Conservation (phyloP, 768 basidiomycete species). For the Dendrothele bispora region DNA sequence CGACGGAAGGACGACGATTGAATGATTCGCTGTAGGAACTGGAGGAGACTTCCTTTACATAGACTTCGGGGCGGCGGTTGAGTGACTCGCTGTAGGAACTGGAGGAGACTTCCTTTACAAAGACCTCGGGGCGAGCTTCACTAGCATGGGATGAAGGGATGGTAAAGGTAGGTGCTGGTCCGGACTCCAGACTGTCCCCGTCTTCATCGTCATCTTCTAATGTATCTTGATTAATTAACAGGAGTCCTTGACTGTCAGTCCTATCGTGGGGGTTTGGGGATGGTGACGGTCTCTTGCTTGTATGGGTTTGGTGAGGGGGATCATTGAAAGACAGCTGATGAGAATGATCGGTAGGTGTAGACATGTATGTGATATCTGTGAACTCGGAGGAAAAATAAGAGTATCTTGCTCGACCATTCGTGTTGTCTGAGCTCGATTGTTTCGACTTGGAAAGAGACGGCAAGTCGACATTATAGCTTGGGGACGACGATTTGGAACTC, state of each 20-base stretch:
- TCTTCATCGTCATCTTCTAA: constrained; percentile 5
- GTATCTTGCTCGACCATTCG: constrained; percentile 5
- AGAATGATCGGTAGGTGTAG: constrained; percentile 16
- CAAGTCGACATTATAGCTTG: constrained; percentile 12
- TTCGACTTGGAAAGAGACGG: constrained; percentile 8
- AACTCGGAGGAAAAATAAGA: constrained; percentile 14
- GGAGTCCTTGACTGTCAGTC: constrained; percentile 12
- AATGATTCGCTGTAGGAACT: constrained; percentile 1
- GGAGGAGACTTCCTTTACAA: not conserved
- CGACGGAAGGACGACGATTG: not conserved
- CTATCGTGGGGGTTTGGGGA: constrained; percentile 15
- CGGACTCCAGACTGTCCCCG: constrained; percentile 1
- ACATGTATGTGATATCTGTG: constrained; percentile 22
- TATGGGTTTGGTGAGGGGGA: constrained; percentile 11
- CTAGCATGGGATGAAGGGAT: constrained; percentile 1
- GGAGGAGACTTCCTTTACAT: constrained; percentile 2
- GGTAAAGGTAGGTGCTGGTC: not conserved
- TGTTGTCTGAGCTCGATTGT: constrained; percentile 7
- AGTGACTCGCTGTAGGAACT: constrained; percentile 1
- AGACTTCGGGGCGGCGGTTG: not conserved
- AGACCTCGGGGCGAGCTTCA: constrained; percentile 4
- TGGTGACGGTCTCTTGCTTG: not conserved
- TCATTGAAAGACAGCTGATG: constrained; percentile 11
- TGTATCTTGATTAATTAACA: constrained; percentile 7
- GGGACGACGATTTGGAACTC: constrained; percentile 1